These are phyloP conservation scores for Talaromyces islandicus DNA, from an alignment of 2,329 filamentous ascomycete species.

Conservation along the genomic window DNA sequence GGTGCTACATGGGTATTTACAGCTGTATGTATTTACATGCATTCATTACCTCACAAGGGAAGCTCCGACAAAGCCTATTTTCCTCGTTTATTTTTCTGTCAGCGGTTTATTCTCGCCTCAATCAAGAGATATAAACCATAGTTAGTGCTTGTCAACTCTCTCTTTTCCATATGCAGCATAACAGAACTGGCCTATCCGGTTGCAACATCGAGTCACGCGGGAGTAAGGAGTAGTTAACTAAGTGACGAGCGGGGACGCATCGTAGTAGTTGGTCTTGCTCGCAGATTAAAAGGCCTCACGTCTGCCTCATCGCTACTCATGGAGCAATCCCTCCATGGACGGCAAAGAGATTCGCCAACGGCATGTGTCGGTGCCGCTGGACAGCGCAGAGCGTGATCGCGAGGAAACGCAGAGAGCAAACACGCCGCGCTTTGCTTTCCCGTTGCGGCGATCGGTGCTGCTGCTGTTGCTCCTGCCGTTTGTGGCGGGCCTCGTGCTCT, in stretches of 20 bases:
- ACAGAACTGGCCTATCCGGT: background rate
- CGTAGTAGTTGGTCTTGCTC: too few species aligned
- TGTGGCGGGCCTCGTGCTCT: conserved; percentile 3
- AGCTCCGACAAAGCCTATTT: too few species aligned
- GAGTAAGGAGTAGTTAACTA: background rate
- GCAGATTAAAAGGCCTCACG: background rate
- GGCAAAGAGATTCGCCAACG: background rate
- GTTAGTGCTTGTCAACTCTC: too few species aligned
- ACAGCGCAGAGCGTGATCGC: background rate
- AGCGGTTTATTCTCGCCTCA: too few species aligned
- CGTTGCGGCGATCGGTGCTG: background rate
- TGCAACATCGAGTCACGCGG: background rate
- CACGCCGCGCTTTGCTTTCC: background rate
- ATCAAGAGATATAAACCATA: too few species aligned
- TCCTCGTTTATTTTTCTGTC: too few species aligned
- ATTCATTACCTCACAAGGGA: too few species aligned
- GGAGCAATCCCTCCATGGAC: background rate
- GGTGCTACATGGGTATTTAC: too few species aligned
- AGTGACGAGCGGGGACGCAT: background rate
- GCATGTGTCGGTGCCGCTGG: background rate
- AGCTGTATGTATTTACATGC: too few species aligned
- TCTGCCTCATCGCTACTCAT: background rate
- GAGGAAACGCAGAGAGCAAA: background rate
- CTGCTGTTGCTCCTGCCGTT: conserved; percentile 2
- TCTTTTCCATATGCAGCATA: too few species aligned